Evolutionary conservation across 1,284 basidiomycete species (phyloP).

Genomic region (Laetiporus sulphureus): DNA sequence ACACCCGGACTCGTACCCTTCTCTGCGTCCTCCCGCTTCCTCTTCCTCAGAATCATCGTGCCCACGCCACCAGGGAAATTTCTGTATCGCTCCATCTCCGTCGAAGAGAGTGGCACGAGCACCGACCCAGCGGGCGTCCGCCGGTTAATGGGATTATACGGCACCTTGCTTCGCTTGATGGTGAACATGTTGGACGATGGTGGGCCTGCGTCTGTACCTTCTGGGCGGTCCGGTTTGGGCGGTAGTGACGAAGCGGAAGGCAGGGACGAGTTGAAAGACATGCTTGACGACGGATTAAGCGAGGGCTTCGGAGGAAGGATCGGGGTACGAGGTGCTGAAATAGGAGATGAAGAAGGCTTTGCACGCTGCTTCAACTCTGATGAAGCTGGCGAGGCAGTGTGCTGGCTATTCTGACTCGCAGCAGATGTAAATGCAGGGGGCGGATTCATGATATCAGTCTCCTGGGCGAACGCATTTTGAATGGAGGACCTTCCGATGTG

Average conservation of each 20-base stretch:
- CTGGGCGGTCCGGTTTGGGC: background rate
- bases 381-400: background rate
- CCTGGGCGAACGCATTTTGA: too few species aligned
- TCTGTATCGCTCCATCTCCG: conserved; percentile 56
- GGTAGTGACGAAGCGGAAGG: background rate
- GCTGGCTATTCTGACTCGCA: background rate
- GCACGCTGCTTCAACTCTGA: too few species aligned
- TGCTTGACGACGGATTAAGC: background rate
- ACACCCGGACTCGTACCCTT: background rate
- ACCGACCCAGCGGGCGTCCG: conserved; percentile 56
- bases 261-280: background rate
- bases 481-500: too few species aligned
- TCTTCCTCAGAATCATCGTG: conserved; percentile 47
- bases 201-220: background rate
- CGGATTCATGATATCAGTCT: too few species aligned
- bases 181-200: conserved; percentile 6
- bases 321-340: background rate
- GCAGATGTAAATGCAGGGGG: conserved; percentile 7
- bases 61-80: conserved; percentile 50
- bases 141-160: conserved; percentile 60
- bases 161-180: conserved; percentile 27
- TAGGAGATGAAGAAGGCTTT: background rate
- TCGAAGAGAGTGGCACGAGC: conserved; percentile 54
- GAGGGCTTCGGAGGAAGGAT: conserved; percentile 1
- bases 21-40: conserved; percentile 41